Percentiles rank a stretch among this genome's conserved stretches.
phyloP scores from a whole-genome alignment of 2,329 filamentous ascomycete genomes.

The Ophiostoma himal-ulmi region DNA sequence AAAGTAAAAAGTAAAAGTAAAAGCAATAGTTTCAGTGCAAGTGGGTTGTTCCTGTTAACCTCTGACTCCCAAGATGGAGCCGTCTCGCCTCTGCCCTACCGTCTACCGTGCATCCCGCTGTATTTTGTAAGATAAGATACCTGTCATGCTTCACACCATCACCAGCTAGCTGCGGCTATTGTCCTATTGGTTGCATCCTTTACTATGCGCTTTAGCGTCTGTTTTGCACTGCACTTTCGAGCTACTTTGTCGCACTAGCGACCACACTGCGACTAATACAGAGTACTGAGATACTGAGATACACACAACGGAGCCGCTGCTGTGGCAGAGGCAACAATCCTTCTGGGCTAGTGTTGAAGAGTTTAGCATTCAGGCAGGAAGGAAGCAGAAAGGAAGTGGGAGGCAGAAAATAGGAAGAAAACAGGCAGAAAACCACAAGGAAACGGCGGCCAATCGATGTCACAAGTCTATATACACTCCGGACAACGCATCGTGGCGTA shows the following conservation, averaged over 20 bases:
- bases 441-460: background rate
- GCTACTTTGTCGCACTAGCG: no score
- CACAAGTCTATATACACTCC: background rate
- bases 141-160: background rate
- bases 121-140: background rate
- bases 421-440: background rate
- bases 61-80: no score
- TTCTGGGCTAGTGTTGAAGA: background rate
- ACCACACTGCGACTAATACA: background rate
- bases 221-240: no score
- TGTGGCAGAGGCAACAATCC: background rate
- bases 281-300: background rate
- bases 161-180: background rate
- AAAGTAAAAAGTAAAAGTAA: background rate
- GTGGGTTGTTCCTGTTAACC: background rate
- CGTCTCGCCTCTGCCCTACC: background rate
- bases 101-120: background rate
- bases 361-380: background rate
- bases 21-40: background rate
- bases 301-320: background rate
- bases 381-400: no score
- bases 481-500: constrained; percentile 14
- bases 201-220: background rate
- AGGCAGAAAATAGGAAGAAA: no score
- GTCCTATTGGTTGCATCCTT: constrained; percentile 8